These are phyloP conservation scores for Xylariaceae sp. DNA, from an alignment of 2,329 filamentous ascomycete genomes.

Conservation along the genomic window DNA sequence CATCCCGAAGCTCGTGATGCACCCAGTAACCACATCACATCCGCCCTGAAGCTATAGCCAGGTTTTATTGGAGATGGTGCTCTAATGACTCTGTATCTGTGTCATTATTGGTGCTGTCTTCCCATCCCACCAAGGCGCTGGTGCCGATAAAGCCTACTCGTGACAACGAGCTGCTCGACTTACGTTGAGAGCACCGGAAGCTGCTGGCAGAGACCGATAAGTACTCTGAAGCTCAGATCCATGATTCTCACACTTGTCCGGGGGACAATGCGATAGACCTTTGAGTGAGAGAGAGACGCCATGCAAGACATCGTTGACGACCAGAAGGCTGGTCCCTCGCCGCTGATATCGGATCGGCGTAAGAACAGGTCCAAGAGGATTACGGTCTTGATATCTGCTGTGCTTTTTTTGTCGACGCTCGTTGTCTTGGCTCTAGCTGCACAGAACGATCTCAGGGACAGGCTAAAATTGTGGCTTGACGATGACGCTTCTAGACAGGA, in stretches of 20 bases:
- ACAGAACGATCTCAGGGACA: slow-evolving; percentile 5
- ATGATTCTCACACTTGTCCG: not conserved
- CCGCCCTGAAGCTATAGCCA: not conserved
- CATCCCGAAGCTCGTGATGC: not conserved
- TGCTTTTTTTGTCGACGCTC: slow-evolving; percentile 4
- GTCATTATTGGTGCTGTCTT: not conserved
- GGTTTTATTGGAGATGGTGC: not conserved
- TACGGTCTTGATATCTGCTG: not conserved
- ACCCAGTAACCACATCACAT: not conserved
- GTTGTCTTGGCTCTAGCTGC: slow-evolving; percentile 3
- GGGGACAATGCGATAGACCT: not conserved
- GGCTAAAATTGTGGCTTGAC: slow-evolving; percentile 6
- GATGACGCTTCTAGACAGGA: not conserved
- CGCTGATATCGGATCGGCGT: not conserved
- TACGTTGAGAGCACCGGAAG: no score
- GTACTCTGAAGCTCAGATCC: not conserved
- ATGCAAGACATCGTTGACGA: slow-evolving; percentile 13
- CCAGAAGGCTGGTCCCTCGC: slow-evolving; percentile 18
- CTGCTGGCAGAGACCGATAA: not conserved
- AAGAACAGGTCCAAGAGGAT: slow-evolving; percentile 4
- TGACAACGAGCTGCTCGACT: no score
- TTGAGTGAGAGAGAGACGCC: not conserved
- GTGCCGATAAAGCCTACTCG: not conserved
- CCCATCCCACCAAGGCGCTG: not conserved
- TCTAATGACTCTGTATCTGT: not conserved